Evolutionary conservation across 805 yeast genomes (phyloP), one percentile per base, ranked within the genome.

Genomic region (Nakazawaea wickerhamii): DNA sequence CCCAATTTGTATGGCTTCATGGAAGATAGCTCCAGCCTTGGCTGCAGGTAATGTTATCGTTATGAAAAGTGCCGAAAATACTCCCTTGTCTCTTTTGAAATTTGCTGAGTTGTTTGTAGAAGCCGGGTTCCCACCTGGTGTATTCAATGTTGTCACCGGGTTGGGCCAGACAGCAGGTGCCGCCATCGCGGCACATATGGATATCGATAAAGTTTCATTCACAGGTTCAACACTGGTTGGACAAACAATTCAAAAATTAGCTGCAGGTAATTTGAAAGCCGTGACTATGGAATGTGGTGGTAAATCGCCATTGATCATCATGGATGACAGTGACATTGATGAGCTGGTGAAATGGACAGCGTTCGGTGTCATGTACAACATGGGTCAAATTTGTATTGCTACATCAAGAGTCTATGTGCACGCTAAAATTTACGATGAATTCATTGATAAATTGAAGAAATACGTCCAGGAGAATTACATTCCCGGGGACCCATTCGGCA

Each of bases 201-300:
- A 67, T 50, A 73, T 84, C 50, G 76, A 77, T 57, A 84, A 84
- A 63, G 70, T 83, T 54, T 87, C 90, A 4, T 84, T 84, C 66
- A 84, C 93, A 38, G 93, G 93, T 53, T 83, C 91, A 21, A 84
- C 91, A 30, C 76, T 74, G 41, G 73, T 83, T 43, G 93, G 93
- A 61, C 77, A 77, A 59, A 67, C 64, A 55, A 79, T 84, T 50
- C 82, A 83, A 79, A 71, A 73, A 52, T 70, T 73, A 51, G 84
- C 88, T 53, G 82, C 87, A 13, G 51, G 58, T 9, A 75, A 74
- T 59, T 59, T 75, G 58, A 76, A 76, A 57, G 76, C 76, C 28
- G 80, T 75, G 30, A 73, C 81, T 18, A 64, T 76, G 55, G 81
- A 76, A 61, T 75, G 79, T 55, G 81, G 81, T 50, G 81, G 81